Percentiles rank a stretch among this genome's conserved stretches.
Evolutionary conservation across 2,329 filamentous ascomycete genomes (phyloP).

Genomic region (Sporothrix dimorphospora): DNA sequence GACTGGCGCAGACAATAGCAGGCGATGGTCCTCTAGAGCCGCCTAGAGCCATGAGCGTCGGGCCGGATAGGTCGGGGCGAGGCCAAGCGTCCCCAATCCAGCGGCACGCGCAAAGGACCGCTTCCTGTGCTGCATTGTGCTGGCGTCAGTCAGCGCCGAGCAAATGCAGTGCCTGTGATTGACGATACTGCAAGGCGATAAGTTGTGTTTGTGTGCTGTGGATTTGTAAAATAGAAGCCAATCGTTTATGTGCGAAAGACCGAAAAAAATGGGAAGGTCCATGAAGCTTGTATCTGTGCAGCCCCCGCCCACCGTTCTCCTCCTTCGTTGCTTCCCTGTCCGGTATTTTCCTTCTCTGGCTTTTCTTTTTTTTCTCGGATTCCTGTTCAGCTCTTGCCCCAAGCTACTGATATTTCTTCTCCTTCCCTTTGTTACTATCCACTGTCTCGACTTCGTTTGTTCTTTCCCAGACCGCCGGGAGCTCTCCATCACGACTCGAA

Average conservation of each 20-base stretch:
- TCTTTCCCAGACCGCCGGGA: background rate
- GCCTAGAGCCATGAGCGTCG: background rate
- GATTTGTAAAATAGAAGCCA: constrained; percentile 5
- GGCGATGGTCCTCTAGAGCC: background rate
- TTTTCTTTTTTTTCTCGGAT: background rate
- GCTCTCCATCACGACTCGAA: constrained; percentile 1
- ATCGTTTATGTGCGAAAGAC: constrained; percentile 7
- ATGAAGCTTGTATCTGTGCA: constrained; percentile 16
- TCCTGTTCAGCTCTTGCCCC: background rate
- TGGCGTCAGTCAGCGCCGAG: constrained; percentile 24
- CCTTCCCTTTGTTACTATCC: background rate
- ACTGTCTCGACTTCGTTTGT: background rate
- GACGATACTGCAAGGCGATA: background rate
- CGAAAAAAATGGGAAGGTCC: background rate
- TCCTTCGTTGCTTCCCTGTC: background rate
- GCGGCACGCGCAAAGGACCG: background rate
- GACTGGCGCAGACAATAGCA: background rate
- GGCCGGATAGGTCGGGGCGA: constrained; percentile 17
- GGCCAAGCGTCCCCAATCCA: background rate
- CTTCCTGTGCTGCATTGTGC: background rate
- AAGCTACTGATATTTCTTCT: background rate
- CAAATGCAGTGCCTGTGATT: background rate
- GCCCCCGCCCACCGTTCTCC: background rate
- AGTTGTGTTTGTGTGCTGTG: background rate
- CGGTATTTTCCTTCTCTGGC: background rate